Conservation (phyloP, 2,329 filamentous ascomycete genomes). For the Fusarium humuli region DNA sequence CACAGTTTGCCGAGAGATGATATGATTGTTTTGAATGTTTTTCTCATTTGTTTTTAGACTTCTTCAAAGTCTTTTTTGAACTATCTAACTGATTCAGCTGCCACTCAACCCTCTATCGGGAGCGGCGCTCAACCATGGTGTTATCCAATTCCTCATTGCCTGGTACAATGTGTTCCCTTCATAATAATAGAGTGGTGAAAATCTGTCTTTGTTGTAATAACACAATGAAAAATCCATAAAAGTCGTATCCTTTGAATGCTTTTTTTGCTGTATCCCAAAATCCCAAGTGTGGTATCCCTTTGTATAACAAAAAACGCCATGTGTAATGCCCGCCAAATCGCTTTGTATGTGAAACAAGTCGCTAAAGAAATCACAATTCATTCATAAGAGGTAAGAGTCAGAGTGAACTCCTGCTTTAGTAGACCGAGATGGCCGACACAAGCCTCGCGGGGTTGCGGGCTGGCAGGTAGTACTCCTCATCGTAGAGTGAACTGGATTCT, state of each 20-base stretch:
- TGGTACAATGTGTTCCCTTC: conserved; percentile 23
- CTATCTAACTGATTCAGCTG: conserved; percentile 43
- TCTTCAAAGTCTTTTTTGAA: conserved; percentile 23
- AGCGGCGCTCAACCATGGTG: conserved; percentile 38
- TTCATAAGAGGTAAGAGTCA: conserved; percentile 5
- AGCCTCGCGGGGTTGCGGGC: conserved; percentile 63
- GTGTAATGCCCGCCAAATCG: conserved; percentile 45
- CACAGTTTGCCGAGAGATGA: conserved; percentile 15
- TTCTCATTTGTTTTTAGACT: conserved; percentile 33
- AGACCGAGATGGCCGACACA: conserved; percentile 68
- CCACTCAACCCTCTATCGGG: conserved; percentile 44
- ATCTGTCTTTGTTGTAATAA: conserved; percentile 35
- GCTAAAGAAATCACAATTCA: conserved; percentile 43
- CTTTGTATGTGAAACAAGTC: conserved; percentile 45
- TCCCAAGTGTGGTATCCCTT: conserved; percentile 48
- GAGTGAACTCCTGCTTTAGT: conserved; percentile 54
- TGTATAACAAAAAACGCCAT: conserved; percentile 45
- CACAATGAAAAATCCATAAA: conserved; percentile 33
- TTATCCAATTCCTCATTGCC: conserved; percentile 33
- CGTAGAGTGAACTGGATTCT: conserved; percentile 59
- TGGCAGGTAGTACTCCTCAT: conserved; percentile 66
- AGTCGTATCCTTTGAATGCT: conserved; percentile 24
- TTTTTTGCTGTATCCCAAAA: conserved; percentile 38
- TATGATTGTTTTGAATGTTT: conserved; percentile 37
- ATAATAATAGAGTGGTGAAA: conserved; percentile 40